A percentile compares a stretch with the other conserved stretches of the same genome.
Conservation (phyloP, 805 yeast genomes). For the Groenewaldozyma salmanticensis region DNA sequence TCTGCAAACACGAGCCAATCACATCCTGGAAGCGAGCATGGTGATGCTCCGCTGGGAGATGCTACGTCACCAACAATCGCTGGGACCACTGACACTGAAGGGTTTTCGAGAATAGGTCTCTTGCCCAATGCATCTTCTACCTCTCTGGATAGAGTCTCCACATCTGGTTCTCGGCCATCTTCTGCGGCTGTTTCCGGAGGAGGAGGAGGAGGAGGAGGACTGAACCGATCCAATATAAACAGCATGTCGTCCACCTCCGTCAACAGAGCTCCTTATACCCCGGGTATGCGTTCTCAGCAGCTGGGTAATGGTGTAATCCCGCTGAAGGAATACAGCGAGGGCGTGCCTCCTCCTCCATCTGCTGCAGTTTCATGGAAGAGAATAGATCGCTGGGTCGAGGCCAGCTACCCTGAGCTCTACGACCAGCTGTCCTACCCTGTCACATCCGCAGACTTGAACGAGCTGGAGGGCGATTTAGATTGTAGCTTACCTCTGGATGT, state of each 20-base stretch:
- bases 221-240: constrained; percentile 16
- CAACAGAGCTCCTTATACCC: constrained; percentile 23
- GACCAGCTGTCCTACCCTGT: constrained; percentile 73
- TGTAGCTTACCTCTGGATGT: constrained; percentile 72
- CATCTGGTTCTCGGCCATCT: constrained; percentile 1
- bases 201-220: not conserved
- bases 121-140: constrained; percentile 11
- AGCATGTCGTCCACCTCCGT: constrained; percentile 16
- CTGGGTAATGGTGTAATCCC: constrained; percentile 28
- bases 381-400: constrained; percentile 72
- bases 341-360: constrained; percentile 50
- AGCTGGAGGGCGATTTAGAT: constrained; percentile 74
- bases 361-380: constrained; percentile 81
- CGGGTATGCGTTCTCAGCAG: constrained; percentile 27
- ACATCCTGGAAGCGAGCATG: constrained; percentile 3
- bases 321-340: constrained; percentile 38
- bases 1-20: constrained; percentile 9
- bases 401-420: constrained; percentile 69
- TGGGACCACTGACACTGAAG: constrained; percentile 9
- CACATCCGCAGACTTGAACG: constrained; percentile 67
- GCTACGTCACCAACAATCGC: not conserved
- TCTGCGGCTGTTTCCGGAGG: too few relatives aligned
- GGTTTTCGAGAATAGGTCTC: constrained; percentile 13
- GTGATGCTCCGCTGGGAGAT: constrained; percentile 5
- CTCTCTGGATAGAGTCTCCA: constrained; percentile 10